A percentile compares a stretch with the other conserved stretches of the same genome.
Conservation (phyloP, 2,329 filamentous ascomycete species). For the Alternaria triticina region DNA sequence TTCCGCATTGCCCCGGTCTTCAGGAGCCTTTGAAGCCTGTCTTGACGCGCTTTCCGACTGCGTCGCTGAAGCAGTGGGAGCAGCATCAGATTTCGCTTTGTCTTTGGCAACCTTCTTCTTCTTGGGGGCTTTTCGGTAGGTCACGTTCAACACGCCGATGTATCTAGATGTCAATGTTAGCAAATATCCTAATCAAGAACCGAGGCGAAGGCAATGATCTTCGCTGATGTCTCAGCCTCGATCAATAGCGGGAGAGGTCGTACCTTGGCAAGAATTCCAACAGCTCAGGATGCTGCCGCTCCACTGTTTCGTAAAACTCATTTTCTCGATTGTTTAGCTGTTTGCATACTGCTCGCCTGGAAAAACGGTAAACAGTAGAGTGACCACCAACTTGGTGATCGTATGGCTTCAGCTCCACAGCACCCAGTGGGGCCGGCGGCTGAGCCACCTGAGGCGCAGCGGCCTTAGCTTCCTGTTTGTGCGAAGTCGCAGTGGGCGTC, state of each 20-base stretch:
- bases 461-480: slow-evolving; percentile 38
- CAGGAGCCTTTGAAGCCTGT: slow-evolving; percentile 20
- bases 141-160: slow-evolving; percentile 95
- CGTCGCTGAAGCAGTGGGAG: slow-evolving; percentile 15
- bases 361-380: slow-evolving; percentile 95
- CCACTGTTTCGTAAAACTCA: slow-evolving; percentile 97
- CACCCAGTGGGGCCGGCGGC: slow-evolving; percentile 72
- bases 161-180: slow-evolving; percentile 68
- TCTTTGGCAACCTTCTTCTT: slow-evolving; percentile 56
- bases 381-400: slow-evolving; percentile 97
- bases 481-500: slow-evolving; percentile 44
- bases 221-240: slow-evolving; percentile 52
- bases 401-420: slow-evolving; percentile 95
- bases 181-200: slow-evolving; percentile 14
- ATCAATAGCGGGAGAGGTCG: slow-evolving; percentile 31
- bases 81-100: slow-evolving; percentile 31
- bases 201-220: slow-evolving; percentile 25
- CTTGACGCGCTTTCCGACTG: slow-evolving; percentile 25
- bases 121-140: slow-evolving; percentile 83
- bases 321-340: slow-evolving; percentile 98
- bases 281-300: slow-evolving; percentile 87
- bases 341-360: slow-evolving; percentile 93
- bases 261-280: slow-evolving; percentile 85
- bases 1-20: slow-evolving; percentile 22
- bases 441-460: slow-evolving; percentile 38